Percentiles rank a stretch among this genome's conserved stretches.
phyloP scores from a whole-genome alignment of 148 eudicot species.

The Gaultheria prostrata region DNA sequence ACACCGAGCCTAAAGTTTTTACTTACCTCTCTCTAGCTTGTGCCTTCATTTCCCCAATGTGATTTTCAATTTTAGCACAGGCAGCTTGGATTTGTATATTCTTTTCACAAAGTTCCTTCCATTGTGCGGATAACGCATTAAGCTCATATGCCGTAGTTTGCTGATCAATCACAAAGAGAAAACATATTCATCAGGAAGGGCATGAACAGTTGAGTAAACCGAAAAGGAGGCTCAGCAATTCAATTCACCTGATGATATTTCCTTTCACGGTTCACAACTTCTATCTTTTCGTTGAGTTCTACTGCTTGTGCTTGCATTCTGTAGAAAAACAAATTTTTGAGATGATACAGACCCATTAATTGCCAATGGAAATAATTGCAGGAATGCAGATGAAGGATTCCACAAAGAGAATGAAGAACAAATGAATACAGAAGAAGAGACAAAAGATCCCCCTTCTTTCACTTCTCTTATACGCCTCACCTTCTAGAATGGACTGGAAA shows the following conservation, averaged over 20 bases:
- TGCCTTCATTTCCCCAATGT: slow-evolving; percentile 50
- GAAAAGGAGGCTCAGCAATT: background rate
- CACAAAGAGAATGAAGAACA: background rate
- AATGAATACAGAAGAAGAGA: background rate
- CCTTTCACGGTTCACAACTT: slow-evolving; percentile 86
- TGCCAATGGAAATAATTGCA: background rate
- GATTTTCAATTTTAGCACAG: slow-evolving; percentile 52
- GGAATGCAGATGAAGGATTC: background rate
- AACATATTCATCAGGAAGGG: slow-evolving; percentile 5
- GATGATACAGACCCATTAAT: background rate
- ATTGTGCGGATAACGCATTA: slow-evolving; percentile 80
- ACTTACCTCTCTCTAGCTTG: slow-evolving; percentile 73
- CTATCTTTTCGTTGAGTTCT: slow-evolving; percentile 68
- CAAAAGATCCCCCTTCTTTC: too few relatives aligned
- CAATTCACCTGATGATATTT: slow-evolving; percentile 79
- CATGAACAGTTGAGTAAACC: background rate
- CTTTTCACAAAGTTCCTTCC: slow-evolving; percentile 89
- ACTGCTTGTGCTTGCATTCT: slow-evolving; percentile 74
- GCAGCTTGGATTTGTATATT: slow-evolving; percentile 84
- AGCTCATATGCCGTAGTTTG: slow-evolving; percentile 91
- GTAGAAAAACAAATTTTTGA: slow-evolving; percentile 14
- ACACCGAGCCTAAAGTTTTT: background rate
- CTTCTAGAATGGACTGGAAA: too few relatives aligned
- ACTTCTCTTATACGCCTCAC: too few relatives aligned
- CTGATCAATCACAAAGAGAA: slow-evolving; percentile 41